Percentiles rank a stretch among this genome's conserved stretches.
Evolutionary conservation across 176 grass and related monocot species (phyloP).

Genomic region (Echinochloa phyllopogon): DNA sequence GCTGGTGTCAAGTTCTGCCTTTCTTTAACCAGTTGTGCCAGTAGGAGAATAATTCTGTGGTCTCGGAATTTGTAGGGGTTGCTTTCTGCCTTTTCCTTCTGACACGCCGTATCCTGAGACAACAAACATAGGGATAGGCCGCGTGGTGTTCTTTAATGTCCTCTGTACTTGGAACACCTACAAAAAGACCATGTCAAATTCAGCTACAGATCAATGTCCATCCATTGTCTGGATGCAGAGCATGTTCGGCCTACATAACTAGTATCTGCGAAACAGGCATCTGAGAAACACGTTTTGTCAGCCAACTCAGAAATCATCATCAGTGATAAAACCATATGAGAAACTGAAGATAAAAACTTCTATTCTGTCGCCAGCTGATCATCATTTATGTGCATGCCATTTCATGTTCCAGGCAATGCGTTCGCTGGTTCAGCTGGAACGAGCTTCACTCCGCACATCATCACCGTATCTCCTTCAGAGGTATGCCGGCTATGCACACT

Average conservation of each 20-base stretch:
- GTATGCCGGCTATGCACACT: neutral
- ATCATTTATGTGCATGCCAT: neutral
- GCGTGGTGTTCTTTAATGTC: too few relatives aligned
- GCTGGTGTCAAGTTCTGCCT: neutral
- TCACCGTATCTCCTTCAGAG: slow-evolving; percentile 67
- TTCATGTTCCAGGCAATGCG: slow-evolving; percentile 54
- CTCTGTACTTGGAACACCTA: neutral
- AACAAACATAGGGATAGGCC: neutral
- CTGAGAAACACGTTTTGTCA: neutral
- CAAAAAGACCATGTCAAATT: neutral
- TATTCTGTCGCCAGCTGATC: neutral
- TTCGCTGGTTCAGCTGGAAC: slow-evolving; percentile 83
- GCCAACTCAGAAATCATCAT: neutral
- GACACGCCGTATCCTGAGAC: neutral
- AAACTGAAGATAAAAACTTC: neutral
- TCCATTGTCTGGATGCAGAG: neutral
- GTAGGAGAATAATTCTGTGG: neutral
- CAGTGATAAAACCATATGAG: neutral
- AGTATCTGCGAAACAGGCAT: neutral
- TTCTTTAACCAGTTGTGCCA: neutral
- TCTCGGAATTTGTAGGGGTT: neutral
- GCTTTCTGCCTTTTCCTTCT: neutral
- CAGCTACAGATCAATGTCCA: slow-evolving; percentile 14
- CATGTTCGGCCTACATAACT: neutral
- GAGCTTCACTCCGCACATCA: slow-evolving; percentile 88